A percentile compares a stretch with the other conserved stretches of the same genome.
These are phyloP conservation scores for Monilinia laxa DNA, from an alignment of 2,329 filamentous ascomycete genomes.

Conservation along the genomic window DNA sequence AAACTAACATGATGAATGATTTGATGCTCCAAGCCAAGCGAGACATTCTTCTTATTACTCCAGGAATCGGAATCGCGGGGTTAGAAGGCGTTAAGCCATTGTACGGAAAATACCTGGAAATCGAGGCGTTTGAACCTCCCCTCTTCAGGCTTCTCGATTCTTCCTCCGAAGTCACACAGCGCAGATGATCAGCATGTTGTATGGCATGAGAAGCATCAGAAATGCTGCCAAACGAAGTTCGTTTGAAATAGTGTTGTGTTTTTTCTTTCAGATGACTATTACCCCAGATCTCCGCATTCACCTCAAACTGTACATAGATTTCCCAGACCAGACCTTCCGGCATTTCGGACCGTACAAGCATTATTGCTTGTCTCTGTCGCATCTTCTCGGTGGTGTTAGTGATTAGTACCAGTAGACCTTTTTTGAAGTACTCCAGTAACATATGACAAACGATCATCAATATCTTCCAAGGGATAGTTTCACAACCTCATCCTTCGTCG, in stretches of 20 bases:
- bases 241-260: constrained; percentile 8
- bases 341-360: constrained; percentile 18
- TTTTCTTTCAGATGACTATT: constrained; percentile 17
- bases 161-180: constrained; percentile 10
- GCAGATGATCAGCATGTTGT: constrained; percentile 9
- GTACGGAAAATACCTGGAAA: background rate
- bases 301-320: background rate
- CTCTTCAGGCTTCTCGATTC: background rate
- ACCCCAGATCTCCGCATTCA: constrained; percentile 16
- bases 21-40: background rate
- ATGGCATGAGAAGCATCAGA: background rate
- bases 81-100: constrained; percentile 7
- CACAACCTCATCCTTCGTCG: background rate
- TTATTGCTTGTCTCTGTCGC: background rate
- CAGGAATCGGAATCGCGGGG: constrained; percentile 12
- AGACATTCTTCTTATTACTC: background rate
- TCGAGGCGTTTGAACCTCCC: background rate
- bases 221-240: constrained; percentile 2
- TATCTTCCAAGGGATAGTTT: background rate
- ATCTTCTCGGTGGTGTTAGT: background rate
- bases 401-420: background rate
- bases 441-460: background rate
- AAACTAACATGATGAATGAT: background rate
- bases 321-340: background rate
- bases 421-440: background rate